phyloP scores from a whole-genome alignment of 2,329 filamentous ascomycete genomes.

The Hypoxylon sp. region DNA sequence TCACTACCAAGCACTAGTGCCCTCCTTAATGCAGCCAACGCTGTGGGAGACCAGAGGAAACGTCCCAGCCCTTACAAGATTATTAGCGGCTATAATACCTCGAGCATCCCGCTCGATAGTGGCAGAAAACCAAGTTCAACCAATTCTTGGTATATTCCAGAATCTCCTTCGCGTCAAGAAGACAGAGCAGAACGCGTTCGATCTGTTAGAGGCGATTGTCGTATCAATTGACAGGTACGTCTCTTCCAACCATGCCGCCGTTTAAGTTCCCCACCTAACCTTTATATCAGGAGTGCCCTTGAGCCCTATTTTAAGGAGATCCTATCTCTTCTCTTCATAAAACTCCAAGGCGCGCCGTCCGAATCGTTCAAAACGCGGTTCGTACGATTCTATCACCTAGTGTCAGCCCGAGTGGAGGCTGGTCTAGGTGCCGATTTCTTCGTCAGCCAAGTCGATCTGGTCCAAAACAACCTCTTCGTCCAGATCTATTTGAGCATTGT shows the following conservation, averaged over 20 bases:
- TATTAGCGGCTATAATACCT: conserved; percentile 87
- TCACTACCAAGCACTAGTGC: conserved; percentile 84
- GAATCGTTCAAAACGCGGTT: conserved; percentile 91
- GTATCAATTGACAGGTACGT: conserved; percentile 79
- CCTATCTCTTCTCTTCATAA: conserved; percentile 84
- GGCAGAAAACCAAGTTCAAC: conserved; percentile 84
- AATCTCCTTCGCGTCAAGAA: conserved; percentile 85
- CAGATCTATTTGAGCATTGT: conserved; percentile 90
- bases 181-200: conserved; percentile 89
- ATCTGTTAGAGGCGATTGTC: conserved; percentile 87
- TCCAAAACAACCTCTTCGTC: conserved; percentile 85
- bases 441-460: conserved; percentile 83
- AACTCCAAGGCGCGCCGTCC: conserved; percentile 76
- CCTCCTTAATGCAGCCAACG: conserved; percentile 81
- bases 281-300: conserved; percentile 68
- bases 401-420: conserved; percentile 81
- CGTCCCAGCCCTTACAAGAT: conserved; percentile 88
- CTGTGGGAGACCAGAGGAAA: conserved; percentile 96
- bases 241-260: neutral
- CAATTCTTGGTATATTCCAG: conserved; percentile 95
- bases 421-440: conserved; percentile 96
- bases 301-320: conserved; percentile 85
- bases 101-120: conserved; percentile 81
- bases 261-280: conserved; percentile 10
- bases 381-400: conserved; percentile 93